Conservation (phyloP, 1,284 basidiomycete genomes). For the Testicularia cyperi region DNA sequence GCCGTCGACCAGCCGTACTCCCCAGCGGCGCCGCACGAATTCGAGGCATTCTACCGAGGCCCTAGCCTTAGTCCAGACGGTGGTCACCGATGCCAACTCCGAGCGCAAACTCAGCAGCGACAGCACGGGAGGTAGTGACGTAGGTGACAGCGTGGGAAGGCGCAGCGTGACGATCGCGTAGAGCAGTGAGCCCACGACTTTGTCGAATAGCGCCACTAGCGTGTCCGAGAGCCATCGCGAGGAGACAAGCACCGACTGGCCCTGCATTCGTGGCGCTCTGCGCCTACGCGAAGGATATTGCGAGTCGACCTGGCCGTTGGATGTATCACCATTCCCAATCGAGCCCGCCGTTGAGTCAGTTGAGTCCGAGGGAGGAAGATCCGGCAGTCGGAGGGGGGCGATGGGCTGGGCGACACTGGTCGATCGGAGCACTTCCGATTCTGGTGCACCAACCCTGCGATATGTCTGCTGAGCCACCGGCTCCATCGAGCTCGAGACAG, state of each 20-base stretch:
- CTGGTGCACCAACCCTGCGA: constrained; percentile 19
- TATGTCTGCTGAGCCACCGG: constrained; percentile 10
- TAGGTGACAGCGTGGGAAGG: constrained; percentile 42
- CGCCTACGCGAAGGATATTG: constrained; percentile 4
- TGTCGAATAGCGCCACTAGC: constrained; percentile 29
- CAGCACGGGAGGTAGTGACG: constrained; percentile 37
- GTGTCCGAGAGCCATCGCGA: constrained; percentile 41
- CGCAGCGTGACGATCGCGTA: constrained; percentile 37
- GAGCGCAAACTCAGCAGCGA: constrained; percentile 38
- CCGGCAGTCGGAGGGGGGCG: constrained; percentile 14
- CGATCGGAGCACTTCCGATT: constrained; percentile 17
- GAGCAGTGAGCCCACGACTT: constrained; percentile 27
- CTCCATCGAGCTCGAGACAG: neutral
- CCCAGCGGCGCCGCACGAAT: constrained; percentile 42
- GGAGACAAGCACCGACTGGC: constrained; percentile 34
- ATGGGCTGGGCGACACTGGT: constrained; percentile 25
- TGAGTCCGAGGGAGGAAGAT: neutral
- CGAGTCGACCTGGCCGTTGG: neutral
- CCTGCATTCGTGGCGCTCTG: constrained; percentile 33
- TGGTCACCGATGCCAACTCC: constrained; percentile 25
- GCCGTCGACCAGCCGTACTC: constrained; percentile 10
- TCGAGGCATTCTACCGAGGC: constrained; percentile 42
- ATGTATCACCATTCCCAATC: neutral
- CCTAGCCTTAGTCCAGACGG: constrained; percentile 32
- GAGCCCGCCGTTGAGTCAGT: neutral